These are phyloP conservation scores for Saccharum hybrid DNA, from an alignment of 202 grass and related monocot species.

Conservation along the genomic window DNA sequence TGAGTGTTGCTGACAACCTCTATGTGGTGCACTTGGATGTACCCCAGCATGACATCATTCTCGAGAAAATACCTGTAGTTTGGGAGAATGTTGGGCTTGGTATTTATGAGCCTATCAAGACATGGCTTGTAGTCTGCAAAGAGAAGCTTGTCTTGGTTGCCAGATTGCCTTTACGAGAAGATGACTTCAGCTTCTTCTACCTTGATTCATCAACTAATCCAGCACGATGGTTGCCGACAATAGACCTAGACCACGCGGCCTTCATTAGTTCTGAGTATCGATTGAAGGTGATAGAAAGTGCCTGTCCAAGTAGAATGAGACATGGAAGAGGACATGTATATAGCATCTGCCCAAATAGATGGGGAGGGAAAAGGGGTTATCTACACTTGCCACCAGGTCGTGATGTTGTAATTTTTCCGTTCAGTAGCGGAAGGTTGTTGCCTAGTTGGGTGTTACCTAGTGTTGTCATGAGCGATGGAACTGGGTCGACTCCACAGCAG, in stretches of 20 bases:
- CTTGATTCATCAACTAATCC: not conserved
- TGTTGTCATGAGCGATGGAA: not conserved
- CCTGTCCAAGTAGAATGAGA: not conserved
- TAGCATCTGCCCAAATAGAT: not conserved
- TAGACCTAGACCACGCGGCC: not conserved
- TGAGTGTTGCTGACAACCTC: not conserved
- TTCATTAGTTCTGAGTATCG: not conserved
- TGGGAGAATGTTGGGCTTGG: not conserved
- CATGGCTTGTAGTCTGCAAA: not conserved
- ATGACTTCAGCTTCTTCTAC: not conserved
- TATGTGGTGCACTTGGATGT: not conserved
- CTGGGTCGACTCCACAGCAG: not conserved
- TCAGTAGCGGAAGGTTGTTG: not conserved
- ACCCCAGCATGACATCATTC: not conserved
- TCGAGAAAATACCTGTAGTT: not conserved
- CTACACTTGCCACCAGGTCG: not conserved
- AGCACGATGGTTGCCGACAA: not conserved
- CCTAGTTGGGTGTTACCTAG: not conserved
- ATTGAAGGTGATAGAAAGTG: not conserved
- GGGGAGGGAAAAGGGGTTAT: not conserved
- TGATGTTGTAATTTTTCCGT: too few species aligned
- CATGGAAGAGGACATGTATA: not conserved
- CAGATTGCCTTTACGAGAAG: not conserved
- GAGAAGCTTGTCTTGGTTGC: not conserved
- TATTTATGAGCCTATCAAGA: not conserved